phyloP scores from a whole-genome alignment of 2,329 filamentous ascomycete species.

The Fusarium algeriense region DNA sequence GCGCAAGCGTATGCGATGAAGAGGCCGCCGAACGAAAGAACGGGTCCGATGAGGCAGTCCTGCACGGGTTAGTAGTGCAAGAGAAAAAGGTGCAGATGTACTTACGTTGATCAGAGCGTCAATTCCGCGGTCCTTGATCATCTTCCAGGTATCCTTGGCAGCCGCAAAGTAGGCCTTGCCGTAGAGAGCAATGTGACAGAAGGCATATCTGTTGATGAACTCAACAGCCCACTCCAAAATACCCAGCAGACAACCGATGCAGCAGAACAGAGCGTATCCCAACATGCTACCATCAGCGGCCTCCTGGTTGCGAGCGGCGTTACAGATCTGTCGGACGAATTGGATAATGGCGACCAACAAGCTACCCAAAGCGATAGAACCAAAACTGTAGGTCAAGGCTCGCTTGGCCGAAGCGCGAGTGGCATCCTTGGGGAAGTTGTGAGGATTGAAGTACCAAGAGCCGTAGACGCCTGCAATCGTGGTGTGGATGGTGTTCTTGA shows the following conservation, averaged over 20 bases:
- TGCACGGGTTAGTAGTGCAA: constrained; percentile 41
- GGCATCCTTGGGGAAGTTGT: constrained; percentile 78
- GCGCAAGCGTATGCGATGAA: constrained; percentile 88
- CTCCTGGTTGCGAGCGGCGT: constrained; percentile 74
- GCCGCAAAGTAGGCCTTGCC: constrained; percentile 88
- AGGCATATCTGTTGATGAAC: constrained; percentile 93
- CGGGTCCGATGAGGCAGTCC: constrained; percentile 83
- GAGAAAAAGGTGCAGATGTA: fast-evolving
- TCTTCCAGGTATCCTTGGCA: constrained; percentile 89
- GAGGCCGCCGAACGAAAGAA: constrained; percentile 80
- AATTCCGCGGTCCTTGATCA: constrained; percentile 93
- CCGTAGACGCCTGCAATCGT: constrained; percentile 91
- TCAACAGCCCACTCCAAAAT: constrained; percentile 87
- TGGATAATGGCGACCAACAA: constrained; percentile 90
- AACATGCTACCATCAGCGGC: constrained; percentile 77
- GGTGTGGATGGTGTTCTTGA: constrained; percentile 93
- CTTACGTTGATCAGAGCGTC: constrained; percentile 83
- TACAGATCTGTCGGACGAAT: constrained; percentile 83
- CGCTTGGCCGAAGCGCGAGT: constrained; percentile 87
- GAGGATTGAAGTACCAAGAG: constrained; percentile 87
- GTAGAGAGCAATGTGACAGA: constrained; percentile 92
- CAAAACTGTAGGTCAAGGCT: constrained; percentile 90
- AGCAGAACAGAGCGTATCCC: constrained; percentile 75
- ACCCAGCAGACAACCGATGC: constrained; percentile 80
- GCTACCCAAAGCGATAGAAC: constrained; percentile 88